phyloP scores from a whole-genome alignment of 352 stramenopile genomes.

The Globisporangium iwayamae region DNA sequence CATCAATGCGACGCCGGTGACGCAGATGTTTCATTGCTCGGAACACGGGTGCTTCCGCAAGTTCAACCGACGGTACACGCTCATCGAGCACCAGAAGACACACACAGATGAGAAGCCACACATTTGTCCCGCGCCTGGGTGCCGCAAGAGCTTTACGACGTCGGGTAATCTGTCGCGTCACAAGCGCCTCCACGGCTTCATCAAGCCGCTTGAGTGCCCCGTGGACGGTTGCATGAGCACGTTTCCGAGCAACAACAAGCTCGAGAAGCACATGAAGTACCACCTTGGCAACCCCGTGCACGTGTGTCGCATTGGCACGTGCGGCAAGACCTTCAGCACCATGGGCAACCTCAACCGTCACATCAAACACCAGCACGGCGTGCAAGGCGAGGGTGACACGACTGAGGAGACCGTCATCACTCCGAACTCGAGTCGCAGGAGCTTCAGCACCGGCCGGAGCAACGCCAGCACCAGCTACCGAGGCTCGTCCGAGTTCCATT shows the following conservation, averaged over 20 bases:
- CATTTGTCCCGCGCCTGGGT: constrained; percentile 33
- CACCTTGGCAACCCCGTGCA: constrained; percentile 40
- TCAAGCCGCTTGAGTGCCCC: constrained; percentile 33
- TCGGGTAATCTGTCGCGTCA: constrained; percentile 56
- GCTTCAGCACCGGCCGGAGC: neutral
- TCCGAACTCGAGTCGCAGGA: neutral
- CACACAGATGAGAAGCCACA: constrained; percentile 53
- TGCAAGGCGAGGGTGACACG: neutral
- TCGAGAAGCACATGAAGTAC: constrained; percentile 49
- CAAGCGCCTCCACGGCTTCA: constrained; percentile 45
- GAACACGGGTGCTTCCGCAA: constrained; percentile 22
- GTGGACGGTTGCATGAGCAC: constrained; percentile 34
- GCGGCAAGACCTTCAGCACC: constrained; percentile 58
- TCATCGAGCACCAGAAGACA: constrained; percentile 51
- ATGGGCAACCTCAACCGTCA: constrained; percentile 56
- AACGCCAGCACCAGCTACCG: neutral
- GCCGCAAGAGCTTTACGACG: constrained; percentile 50
- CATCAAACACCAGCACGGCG: constrained; percentile 34
- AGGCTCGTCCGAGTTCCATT: constrained; percentile 1
- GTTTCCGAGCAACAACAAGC: constrained; percentile 41
- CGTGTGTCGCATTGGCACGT: constrained; percentile 37
- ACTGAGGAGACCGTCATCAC: neutral
- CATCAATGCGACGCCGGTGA: neutral
- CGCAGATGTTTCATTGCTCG: constrained; percentile 22
- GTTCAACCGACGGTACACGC: constrained; percentile 48